Conservation (phyloP, 495 filamentous ascomycete genomes). For the Aspergillus conjunctus region DNA sequence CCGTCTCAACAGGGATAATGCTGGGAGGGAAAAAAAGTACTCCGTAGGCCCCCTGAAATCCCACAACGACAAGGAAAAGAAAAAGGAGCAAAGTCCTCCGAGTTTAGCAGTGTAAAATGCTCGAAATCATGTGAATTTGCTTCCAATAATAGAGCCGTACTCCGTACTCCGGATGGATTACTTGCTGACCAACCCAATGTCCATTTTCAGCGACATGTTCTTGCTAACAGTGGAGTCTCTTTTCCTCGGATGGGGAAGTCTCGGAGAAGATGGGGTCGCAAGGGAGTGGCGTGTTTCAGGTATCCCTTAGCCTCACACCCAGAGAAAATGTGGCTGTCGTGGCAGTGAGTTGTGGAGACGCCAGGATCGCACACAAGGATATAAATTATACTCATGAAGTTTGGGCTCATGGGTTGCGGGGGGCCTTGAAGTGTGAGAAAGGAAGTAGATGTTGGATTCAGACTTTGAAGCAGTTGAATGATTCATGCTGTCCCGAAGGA, state of each 20-base stretch:
- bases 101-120: not conserved
- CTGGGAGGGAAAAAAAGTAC: not conserved
- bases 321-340: slow-evolving; percentile 28
- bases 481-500: no score
- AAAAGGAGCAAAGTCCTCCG: not conserved
- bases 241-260: no score
- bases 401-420: slow-evolving; percentile 42
- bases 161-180: not conserved
- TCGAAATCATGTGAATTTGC: not conserved
- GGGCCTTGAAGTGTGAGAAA: slow-evolving; percentile 19
- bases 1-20: not conserved
- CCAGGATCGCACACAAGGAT: slow-evolving; percentile 46
- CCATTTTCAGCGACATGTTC: slow-evolving; percentile 7
- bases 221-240: slow-evolving; percentile 1
- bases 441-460: not conserved
- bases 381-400: slow-evolving; percentile 12
- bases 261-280: not conserved
- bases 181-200: slow-evolving; percentile 1
- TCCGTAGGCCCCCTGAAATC: not conserved
- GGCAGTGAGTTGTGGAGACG: slow-evolving; percentile 26
- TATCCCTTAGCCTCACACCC: slow-evolving; percentile 35
- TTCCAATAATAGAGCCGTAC: slow-evolving; percentile 17
- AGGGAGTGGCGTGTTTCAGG: slow-evolving; percentile 39
- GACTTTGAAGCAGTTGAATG: no score
- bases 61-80: not conserved